These are phyloP conservation scores for Fraxinus platypoda DNA, from an alignment of 305 asterid genomes.

Conservation along the genomic window DNA sequence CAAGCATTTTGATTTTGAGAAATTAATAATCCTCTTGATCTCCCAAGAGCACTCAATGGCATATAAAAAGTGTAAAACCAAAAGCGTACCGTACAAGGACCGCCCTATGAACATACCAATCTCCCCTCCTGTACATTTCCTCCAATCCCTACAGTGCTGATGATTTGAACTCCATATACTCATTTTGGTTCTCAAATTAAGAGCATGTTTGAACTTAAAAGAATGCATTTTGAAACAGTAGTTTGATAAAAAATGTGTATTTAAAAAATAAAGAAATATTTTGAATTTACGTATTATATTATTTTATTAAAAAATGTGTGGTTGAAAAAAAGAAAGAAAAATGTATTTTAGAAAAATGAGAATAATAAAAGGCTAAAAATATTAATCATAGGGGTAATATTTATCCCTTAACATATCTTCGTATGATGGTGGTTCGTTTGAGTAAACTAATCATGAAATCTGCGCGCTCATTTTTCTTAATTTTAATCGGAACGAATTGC, in stretches of 20 bases:
- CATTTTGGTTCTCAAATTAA: not conserved
- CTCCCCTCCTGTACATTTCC: slow-evolving; percentile 16
- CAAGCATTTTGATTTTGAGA: no score
- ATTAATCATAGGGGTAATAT: not conserved
- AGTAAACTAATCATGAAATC: no score
- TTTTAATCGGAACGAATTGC: not conserved
- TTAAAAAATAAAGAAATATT: no score
- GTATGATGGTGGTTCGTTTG: not conserved
- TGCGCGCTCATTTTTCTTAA: not conserved
- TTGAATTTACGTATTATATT: no score
- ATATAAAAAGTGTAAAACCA: not conserved
- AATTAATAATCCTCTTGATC: not conserved
- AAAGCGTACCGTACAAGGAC: slow-evolving; percentile 42
- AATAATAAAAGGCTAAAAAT: not conserved
- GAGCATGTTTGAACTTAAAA: not conserved
- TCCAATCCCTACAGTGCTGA: slow-evolving; percentile 15
- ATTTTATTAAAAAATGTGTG: not conserved
- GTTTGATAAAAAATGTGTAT: not conserved
- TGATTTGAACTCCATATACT: not conserved
- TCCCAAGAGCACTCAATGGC: slow-evolving; percentile 5
- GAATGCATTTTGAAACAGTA: no score
- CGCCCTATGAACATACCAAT: not conserved
- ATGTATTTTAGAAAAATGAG: no score
- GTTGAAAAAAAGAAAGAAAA: not conserved
- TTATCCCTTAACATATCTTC: not conserved